Evolutionary conservation across 768 basidiomycete genomes (phyloP).

Genomic region (Cubamyces sp.): DNA sequence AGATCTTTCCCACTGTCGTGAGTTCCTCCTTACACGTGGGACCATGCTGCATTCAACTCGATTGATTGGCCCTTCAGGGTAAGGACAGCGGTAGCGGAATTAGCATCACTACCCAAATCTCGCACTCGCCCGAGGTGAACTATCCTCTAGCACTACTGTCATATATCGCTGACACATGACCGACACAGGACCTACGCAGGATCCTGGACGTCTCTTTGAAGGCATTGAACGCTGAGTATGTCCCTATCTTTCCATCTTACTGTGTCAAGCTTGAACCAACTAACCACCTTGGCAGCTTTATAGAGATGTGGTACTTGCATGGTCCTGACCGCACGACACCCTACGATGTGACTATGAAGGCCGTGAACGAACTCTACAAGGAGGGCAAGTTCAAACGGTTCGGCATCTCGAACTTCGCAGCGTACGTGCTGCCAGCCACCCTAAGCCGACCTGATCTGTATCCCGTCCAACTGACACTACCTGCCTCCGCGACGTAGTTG

Average conservation of each 20-base stretch:
- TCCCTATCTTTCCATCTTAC: background rate
- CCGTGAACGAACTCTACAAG: constrained; percentile 51
- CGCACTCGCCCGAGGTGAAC: constrained; percentile 33
- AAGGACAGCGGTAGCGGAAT: too few relatives aligned
- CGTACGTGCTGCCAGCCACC: constrained; percentile 34
- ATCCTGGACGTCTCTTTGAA: constrained; percentile 41
- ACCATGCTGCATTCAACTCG: too few relatives aligned
- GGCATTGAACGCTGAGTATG: constrained; percentile 51
- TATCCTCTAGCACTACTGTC: background rate
- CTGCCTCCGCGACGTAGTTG: constrained; percentile 28
- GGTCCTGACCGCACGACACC: constrained; percentile 47
- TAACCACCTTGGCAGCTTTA: constrained; percentile 12
- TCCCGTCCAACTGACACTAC: background rate
- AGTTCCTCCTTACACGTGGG: background rate
- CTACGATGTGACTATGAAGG: constrained; percentile 50
- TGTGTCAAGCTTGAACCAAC: too few relatives aligned
- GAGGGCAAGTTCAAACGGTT: constrained; percentile 56
- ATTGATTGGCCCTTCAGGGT: too few relatives aligned
- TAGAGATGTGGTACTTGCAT: constrained; percentile 56
- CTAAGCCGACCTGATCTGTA: background rate
- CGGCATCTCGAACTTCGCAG: constrained; percentile 48
- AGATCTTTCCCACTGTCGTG: constrained; percentile 50
- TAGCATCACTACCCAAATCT: constrained; percentile 1
- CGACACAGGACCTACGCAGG: constrained; percentile 39
- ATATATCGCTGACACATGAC: background rate